These are phyloP conservation scores for Diaporthe sp. DNA, from an alignment of 2,329 filamentous ascomycete species.

Conservation along the genomic window DNA sequence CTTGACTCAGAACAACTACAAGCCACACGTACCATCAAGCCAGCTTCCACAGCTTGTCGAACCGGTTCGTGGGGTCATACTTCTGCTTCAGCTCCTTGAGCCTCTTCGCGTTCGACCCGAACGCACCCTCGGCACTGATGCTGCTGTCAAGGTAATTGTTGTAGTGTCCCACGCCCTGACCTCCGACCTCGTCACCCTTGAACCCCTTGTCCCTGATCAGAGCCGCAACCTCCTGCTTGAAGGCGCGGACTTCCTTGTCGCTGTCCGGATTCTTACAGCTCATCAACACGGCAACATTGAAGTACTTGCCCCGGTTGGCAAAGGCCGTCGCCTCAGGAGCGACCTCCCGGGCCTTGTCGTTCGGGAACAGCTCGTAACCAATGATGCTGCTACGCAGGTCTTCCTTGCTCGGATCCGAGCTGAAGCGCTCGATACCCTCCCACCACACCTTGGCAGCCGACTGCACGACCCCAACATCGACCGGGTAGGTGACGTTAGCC, in stretches of 20 bases:
- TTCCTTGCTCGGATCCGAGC: constrained; percentile 54
- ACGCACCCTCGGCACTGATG: constrained; percentile 47
- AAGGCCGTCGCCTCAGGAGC: constrained; percentile 55
- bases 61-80: constrained; percentile 54
- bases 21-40: not conserved
- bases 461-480: constrained; percentile 50
- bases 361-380: constrained; percentile 58
- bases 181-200: constrained; percentile 39
- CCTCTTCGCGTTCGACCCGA: constrained; percentile 47
- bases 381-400: constrained; percentile 45
- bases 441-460: constrained; percentile 48
- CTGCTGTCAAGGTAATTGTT: constrained; percentile 47
- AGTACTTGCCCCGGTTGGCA: constrained; percentile 58
- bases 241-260: constrained; percentile 52
- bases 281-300: constrained; percentile 56
- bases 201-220: constrained; percentile 45
- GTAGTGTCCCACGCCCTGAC: constrained; percentile 45
- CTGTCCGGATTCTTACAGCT: constrained; percentile 55
- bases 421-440: constrained; percentile 40
- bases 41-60: constrained; percentile 43
- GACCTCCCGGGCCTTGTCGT: constrained; percentile 53
- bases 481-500: constrained; percentile 57
- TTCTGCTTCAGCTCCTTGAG: constrained; percentile 49
- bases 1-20: not conserved
- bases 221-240: constrained; percentile 51